A percentile compares a stretch with the other conserved stretches of the same genome.
phyloP scores from a whole-genome alignment of 345 rosid species.

The Salix dunnii region DNA sequence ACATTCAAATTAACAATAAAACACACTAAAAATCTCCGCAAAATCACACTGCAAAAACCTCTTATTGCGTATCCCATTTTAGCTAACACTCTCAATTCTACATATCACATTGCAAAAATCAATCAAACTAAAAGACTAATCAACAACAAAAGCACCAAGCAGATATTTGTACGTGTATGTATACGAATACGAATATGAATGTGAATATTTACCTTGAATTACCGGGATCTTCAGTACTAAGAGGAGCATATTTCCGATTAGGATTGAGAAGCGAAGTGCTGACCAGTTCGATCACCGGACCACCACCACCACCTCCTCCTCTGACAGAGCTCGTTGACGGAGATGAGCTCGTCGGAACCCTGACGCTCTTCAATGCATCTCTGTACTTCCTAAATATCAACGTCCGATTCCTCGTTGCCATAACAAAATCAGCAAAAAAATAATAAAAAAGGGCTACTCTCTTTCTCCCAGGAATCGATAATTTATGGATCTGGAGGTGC shows the following conservation, averaged over 20 bases:
- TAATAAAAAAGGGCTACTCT: not conserved
- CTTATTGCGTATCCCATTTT: not conserved
- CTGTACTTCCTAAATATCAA: slow-evolving; percentile 64
- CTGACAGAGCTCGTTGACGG: slow-evolving; percentile 37
- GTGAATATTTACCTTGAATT: slow-evolving; percentile 51
- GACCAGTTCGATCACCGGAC: slow-evolving; percentile 90
- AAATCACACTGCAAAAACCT: not conserved
- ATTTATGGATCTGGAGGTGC: not conserved
- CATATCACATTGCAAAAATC: not conserved
- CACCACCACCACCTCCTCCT: slow-evolving; percentile 49
- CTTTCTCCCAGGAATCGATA: not conserved
- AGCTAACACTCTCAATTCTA: not conserved
- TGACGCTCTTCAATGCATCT: slow-evolving; percentile 88
- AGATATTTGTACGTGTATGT: not conserved
- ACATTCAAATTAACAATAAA: not conserved
- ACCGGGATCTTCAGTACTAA: slow-evolving; percentile 86
- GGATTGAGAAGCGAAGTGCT: slow-evolving; percentile 71
- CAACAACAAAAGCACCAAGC: not conserved
- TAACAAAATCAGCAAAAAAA: slow-evolving; percentile 18
- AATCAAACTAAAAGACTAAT: not conserved
- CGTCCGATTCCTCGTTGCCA: slow-evolving; percentile 93
- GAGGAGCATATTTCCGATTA: slow-evolving; percentile 68
- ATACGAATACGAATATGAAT: not conserved
- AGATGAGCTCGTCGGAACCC: slow-evolving; percentile 47
- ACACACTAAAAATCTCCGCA: not conserved